Evolutionary conservation across 306 rosid species (phyloP).

Genomic region (Vigna radiata): DNA sequence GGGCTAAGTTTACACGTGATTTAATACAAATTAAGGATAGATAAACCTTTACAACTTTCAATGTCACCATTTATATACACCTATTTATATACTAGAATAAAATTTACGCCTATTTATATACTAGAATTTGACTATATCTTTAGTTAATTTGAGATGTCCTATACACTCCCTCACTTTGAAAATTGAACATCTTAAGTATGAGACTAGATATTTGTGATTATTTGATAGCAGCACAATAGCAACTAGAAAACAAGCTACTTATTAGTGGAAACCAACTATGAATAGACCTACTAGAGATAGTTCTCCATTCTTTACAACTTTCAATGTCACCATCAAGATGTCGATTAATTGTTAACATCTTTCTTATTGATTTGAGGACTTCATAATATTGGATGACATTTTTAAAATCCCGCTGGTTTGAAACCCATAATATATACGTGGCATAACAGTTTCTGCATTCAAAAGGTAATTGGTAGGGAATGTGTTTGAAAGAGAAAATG

Average conservation of each 20-base stretch:
- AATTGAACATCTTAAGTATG: no score
- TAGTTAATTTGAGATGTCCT: no score
- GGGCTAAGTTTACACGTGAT: background rate
- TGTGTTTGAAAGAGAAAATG: background rate
- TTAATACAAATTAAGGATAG: background rate
- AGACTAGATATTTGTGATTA: no score
- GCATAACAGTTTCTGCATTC: background rate
- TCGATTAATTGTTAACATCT: no score
- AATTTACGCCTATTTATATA: no score
- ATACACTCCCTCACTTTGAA: no score
- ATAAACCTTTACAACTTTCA: no score
- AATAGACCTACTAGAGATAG: background rate
- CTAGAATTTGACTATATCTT: no score
- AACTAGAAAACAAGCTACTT: background rate
- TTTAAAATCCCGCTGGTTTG: background rate
- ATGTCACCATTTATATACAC: no score
- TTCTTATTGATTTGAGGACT: background rate
- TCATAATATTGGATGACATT: background rate
- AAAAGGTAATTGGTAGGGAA: background rate
- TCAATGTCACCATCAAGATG: no score
- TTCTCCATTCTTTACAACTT: background rate
- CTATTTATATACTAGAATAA: no score
- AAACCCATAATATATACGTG: background rate
- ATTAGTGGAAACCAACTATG: background rate
- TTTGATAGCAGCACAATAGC: no score